These are phyloP conservation scores for Nidula microcarpa DNA, from an alignment of 768 basidiomycete species.

Conservation along the genomic window DNA sequence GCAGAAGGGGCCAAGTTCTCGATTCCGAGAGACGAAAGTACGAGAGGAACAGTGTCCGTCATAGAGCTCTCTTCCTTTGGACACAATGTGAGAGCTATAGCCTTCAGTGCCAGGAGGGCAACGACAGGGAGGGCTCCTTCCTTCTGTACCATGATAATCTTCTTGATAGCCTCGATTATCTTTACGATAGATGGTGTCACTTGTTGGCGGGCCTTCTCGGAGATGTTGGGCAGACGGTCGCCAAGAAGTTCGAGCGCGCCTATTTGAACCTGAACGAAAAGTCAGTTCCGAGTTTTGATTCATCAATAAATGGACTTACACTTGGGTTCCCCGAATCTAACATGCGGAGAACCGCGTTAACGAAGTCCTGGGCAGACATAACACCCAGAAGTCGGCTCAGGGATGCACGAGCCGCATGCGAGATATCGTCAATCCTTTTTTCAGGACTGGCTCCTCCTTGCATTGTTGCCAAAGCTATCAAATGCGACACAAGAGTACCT, in stretches of 20 bases:
- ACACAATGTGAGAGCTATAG: slow-evolving; percentile 54
- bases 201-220: slow-evolving; percentile 49
- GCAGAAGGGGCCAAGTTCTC: slow-evolving; percentile 34
- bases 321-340: slow-evolving; percentile 46
- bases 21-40: slow-evolving; percentile 48
- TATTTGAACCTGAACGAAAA: slow-evolving; percentile 45
- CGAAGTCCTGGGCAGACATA: slow-evolving; percentile 72
- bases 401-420: slow-evolving; percentile 42
- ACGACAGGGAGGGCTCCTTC: slow-evolving; percentile 36
- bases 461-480: slow-evolving; percentile 45
- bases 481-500: slow-evolving; percentile 40
- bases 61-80: slow-evolving; percentile 67
- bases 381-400: slow-evolving; percentile 53
- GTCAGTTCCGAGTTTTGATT: slow-evolving; percentile 2
- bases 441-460: slow-evolving; percentile 24
- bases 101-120: slow-evolving; percentile 58
- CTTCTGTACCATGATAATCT: slow-evolving; percentile 38
- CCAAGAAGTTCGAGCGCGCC: slow-evolving; percentile 71
- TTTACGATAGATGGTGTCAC: slow-evolving; percentile 46
- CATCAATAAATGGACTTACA: slow-evolving; percentile 32
- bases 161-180: slow-evolving; percentile 49
- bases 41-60: slow-evolving; percentile 52
- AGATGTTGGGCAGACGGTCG: slow-evolving; percentile 60
- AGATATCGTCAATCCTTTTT: slow-evolving; percentile 39
- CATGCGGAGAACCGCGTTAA: slow-evolving; percentile 52